Evolutionary conservation across 2,329 filamentous ascomycete genomes (phyloP).

Genomic region (Xylariomycetidae sp.): DNA sequence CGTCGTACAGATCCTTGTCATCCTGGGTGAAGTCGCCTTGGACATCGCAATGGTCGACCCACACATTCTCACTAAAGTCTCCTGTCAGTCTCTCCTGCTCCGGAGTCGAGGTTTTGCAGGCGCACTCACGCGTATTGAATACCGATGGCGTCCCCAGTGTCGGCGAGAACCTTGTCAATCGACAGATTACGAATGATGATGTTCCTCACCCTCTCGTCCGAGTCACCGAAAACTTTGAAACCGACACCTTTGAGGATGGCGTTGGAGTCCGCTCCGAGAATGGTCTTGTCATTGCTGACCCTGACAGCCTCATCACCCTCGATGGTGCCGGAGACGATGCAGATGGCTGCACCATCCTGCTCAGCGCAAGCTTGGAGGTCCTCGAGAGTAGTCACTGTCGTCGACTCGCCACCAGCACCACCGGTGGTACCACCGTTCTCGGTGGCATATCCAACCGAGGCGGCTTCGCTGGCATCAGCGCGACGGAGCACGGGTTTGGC

Average conservation of each 20-base stretch:
- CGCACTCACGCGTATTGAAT: constrained; percentile 53
- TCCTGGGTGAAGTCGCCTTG: constrained; percentile 53
- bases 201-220: too few species aligned
- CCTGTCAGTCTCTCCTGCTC: too few species aligned
- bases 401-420: constrained; percentile 49
- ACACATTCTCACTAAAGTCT: constrained; percentile 57
- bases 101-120: too few species aligned
- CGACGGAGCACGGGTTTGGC: constrained; percentile 12
- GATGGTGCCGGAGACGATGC: constrained; percentile 43
- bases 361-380: constrained; percentile 45
- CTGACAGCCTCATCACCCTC: constrained; percentile 36
- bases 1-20: constrained; percentile 69
- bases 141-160: constrained; percentile 55
- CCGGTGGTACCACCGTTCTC: constrained; percentile 40
- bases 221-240: constrained; percentile 45
- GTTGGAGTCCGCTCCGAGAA: constrained; percentile 33
- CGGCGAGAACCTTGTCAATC: constrained; percentile 52
- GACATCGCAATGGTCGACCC: constrained; percentile 65
- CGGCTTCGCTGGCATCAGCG: constrained; percentile 17
- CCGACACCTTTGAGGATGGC: constrained; percentile 38
- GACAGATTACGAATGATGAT: constrained; percentile 61
- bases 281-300: constrained; percentile 45
- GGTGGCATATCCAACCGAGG: constrained; percentile 15
- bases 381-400: constrained; percentile 48
- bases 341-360: constrained; percentile 39